These are phyloP conservation scores for Chaetothyriales sp. DNA, from an alignment of 2,329 filamentous ascomycete species.

Conservation along the genomic window DNA sequence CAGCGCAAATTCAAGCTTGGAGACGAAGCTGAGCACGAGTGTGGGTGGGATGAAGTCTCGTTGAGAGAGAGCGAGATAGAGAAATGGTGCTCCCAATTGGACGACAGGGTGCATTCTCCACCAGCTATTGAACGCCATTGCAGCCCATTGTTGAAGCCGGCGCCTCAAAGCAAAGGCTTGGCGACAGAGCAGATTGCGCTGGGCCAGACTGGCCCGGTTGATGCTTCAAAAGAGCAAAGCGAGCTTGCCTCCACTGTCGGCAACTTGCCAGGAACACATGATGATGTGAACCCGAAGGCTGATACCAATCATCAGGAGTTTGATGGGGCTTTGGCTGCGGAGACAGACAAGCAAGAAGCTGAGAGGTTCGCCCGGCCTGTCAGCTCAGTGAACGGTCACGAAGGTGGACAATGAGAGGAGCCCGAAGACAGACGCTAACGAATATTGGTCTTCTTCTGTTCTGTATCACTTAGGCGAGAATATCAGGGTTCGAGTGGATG, in stretches of 20 bases:
- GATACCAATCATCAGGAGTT: neutral
- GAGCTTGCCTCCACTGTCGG: neutral
- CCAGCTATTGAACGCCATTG: neutral
- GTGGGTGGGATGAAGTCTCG: slow-evolving; percentile 5
- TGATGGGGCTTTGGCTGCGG: neutral
- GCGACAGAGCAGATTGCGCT: neutral
- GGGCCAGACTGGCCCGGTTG: neutral
- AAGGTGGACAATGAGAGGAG: neutral
- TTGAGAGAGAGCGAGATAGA: neutral
- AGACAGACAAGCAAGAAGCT: neutral
- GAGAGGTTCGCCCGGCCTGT: neutral
- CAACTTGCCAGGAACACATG: neutral
- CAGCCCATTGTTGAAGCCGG: neutral
- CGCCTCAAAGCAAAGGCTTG: neutral
- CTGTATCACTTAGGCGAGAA: neutral
- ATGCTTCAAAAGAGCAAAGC: neutral
- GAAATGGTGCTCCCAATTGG: neutral
- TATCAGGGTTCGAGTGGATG: neutral
- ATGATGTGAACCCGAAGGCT: neutral
- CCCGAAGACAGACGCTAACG: neutral
- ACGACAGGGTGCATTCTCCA: neutral
- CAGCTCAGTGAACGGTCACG: neutral
- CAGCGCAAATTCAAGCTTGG: slow-evolving; percentile 13
- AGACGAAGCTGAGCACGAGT: slow-evolving; percentile 12
- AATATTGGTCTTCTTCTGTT: neutral